Percentiles rank a stretch among this genome's conserved stretches.
Evolutionary conservation across 768 basidiomycete species (phyloP).

Genomic region (Gloeostereum incarnatum): DNA sequence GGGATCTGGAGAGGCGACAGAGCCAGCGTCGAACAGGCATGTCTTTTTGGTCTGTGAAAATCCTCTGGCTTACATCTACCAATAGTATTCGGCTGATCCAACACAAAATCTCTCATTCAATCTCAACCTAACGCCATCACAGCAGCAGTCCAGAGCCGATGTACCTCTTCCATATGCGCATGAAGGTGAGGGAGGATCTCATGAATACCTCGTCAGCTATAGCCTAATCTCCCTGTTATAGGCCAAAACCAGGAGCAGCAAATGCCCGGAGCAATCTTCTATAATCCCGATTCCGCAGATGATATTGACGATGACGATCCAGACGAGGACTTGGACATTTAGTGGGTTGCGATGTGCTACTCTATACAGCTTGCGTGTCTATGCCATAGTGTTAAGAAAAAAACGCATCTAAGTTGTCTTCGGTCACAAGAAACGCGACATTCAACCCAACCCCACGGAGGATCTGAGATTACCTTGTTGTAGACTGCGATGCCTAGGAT

Average conservation of each 20-base stretch:
- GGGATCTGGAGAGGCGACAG: slow-evolving; percentile 25
- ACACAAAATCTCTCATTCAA: slow-evolving; percentile 80
- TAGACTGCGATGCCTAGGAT: background rate
- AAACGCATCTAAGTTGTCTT: too few relatives aligned
- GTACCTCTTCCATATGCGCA: slow-evolving; percentile 91
- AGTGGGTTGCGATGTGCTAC: slow-evolving; percentile 7
- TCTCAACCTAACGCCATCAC: slow-evolving; percentile 71
- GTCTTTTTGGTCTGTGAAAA: too few relatives aligned
- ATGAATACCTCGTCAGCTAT: too few relatives aligned
- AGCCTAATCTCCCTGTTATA: slow-evolving; percentile 4
- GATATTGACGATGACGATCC: slow-evolving; percentile 96
- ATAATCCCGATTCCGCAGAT: slow-evolving; percentile 90
- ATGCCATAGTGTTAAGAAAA: too few relatives aligned
- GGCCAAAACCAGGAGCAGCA: slow-evolving; percentile 1
- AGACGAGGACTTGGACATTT: slow-evolving; percentile 90
- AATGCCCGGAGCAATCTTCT: slow-evolving; percentile 52
- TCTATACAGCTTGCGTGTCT: too few relatives aligned
- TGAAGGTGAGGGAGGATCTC: slow-evolving; percentile 43
- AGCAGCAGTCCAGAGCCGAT: slow-evolving; percentile 67
- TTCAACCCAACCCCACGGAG: too few relatives aligned
- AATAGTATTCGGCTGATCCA: slow-evolving; percentile 43
- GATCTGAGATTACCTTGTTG: too few relatives aligned
- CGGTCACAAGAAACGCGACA: too few relatives aligned
- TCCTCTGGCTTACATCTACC: too few relatives aligned
- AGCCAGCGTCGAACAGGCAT: too few relatives aligned